Base-by-base conservation (phyloP, 2,329 filamentous ascomycete species). In the Madurella fahalii region DNA sequence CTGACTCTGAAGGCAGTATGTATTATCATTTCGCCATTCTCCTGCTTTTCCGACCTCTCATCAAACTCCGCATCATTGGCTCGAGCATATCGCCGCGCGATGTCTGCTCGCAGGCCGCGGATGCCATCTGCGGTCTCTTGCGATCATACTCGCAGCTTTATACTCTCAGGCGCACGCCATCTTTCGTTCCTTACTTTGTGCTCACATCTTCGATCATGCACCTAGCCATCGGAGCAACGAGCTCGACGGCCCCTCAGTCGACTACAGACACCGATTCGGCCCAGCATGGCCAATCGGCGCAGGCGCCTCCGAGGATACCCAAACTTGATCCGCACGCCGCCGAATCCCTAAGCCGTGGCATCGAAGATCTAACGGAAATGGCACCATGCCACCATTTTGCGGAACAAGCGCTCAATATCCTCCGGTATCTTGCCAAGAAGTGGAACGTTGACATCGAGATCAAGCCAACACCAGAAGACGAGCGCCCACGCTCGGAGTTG, bases 11-110 rank as follows among this genome's bases (percentile, higher is more conserved):
- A 4, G 11, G 5, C 55, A 85, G 83, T 67, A 85, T 88, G 84
- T 83, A 87, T 59, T 87, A 87, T 64, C 80, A 88, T 63, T 85
- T 84, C 58, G 80, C 83, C 31, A 85, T 86, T n/a, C 69, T 87
- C 0, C 78, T 89, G n/a, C 77, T 91, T 1, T 90, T 90, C 66
- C 78, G 87, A 7, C 87, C 87, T 0, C 76, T 90, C 39, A 84
- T 89, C 64, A 88, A 82, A 58, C 65, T 84, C 8, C 74, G 74
- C 9, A 82, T 88, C 62, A 77, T 86, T 46, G 80, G 82, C 9
- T 87, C 84, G 8, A 78, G 80, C 49, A 74, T 89, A 2, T 75
- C 76, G 4, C 86, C 86, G 8, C 78, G 80, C 40, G 83, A 87
- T 58, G 81, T 87, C 15, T 89, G 86, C 68, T 77, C 77, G 2